Base-by-base conservation (phyloP, 306 rosid species). In the Rosa chinensis region DNA sequence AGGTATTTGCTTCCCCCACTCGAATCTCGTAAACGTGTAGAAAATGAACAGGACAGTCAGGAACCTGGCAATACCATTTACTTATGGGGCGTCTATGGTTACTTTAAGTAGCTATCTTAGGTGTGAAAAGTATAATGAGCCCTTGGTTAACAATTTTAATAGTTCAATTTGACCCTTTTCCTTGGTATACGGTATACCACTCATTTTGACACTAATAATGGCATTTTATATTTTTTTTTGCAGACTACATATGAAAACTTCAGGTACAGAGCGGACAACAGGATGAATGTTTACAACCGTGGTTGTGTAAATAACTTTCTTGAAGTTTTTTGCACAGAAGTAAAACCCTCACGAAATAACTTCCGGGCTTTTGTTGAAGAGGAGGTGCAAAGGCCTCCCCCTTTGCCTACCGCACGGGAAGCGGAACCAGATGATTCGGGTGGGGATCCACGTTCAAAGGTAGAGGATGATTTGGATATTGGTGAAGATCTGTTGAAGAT, bases 201-300 rank as follows among this genome's bases (percentile, higher is more conserved):
- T 58, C n/a, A 47, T 58, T 25, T 18, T 70, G 17, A 10, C 17
- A 4, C 10, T 62, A 9, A 5, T 37, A 72, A 39, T 25, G 2
- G 11, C 7, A 23, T 25, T 78, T 6, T 25, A 0, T 25, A 25
- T 32, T 53, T 18, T 53, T 40, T 81, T 79, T 77, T 74, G 71
- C 97, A 94, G 98, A 94, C 98, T 39, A 94, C 98, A 66, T 90
- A 92, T 66, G 97, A 94, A 66, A 94, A 94, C 76, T 94, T 89
- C 89, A 87, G 97, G 81, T 86, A 90, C 80, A 87, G 92, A 89
- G 93, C 89, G 56, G 98, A 94, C 69, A 86, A 82, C 83, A 86
- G 97, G 90, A 73, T 77, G 73, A 94, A 92, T 78, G 92, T 86
- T 79, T 92, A 84, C 83, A 85, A 94, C 73, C 90, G 82, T 59